phyloP scores from a whole-genome alignment of 2,329 filamentous ascomycete species.

The Aureobasidium subglaciale region DNA sequence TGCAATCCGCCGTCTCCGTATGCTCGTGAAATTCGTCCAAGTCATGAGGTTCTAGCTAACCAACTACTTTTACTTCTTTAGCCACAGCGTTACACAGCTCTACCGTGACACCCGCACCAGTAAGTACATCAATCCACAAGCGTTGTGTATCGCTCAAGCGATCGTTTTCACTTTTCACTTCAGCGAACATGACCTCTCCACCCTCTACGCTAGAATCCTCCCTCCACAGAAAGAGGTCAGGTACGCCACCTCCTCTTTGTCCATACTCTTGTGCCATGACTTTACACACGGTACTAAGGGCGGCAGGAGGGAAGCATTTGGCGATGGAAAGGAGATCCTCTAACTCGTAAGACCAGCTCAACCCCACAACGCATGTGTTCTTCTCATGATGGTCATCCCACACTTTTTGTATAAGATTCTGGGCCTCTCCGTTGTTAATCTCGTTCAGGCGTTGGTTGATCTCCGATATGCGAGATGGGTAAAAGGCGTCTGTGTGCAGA shows the following conservation, averaged over 20 bases:
- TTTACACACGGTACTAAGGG: constrained; percentile 78
- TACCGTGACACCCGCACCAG: constrained; percentile 74
- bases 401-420: constrained; percentile 58
- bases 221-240: constrained; percentile 88
- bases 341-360: constrained; percentile 83
- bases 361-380: constrained; percentile 78
- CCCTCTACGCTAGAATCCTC: constrained; percentile 20
- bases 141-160: constrained; percentile 91
- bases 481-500: constrained; percentile 89
- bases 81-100: constrained; percentile 67
- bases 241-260: constrained; percentile 77
- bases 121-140: constrained; percentile 92
- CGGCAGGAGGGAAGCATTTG: constrained; percentile 68
- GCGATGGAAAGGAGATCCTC: constrained; percentile 74
- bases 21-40: background rate
- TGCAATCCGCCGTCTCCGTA: background rate
- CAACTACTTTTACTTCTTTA: constrained; percentile 40
- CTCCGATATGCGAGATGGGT: constrained; percentile 73
- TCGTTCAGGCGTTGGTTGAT: constrained; percentile 82
- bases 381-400: constrained; percentile 61
- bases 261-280: constrained; percentile 94
- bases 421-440: constrained; percentile 75
- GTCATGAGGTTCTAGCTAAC: background rate
- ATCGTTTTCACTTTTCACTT: constrained; percentile 64
- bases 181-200: constrained; percentile 34